These are phyloP conservation scores for Massarina eburnea DNA, from an alignment of 2,329 filamentous ascomycete genomes.

Conservation along the genomic window DNA sequence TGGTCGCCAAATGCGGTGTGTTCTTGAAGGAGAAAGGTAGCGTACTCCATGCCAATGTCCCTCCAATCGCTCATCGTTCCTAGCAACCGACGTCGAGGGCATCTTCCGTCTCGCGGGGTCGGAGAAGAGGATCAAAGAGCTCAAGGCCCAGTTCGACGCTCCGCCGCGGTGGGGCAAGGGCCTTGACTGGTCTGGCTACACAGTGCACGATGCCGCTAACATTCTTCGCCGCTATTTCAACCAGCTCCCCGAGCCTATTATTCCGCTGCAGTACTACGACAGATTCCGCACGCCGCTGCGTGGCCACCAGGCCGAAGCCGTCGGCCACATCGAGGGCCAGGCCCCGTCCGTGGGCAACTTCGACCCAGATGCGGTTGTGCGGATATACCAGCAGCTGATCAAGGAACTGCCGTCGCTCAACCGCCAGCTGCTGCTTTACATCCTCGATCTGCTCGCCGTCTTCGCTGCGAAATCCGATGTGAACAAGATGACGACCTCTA, in stretches of 20 bases:
- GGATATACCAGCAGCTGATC: slow-evolving; percentile 84
- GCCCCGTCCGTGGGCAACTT: slow-evolving; percentile 73
- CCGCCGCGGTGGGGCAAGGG: slow-evolving; percentile 90
- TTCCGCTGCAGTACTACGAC: slow-evolving; percentile 90
- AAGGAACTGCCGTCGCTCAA: slow-evolving; percentile 91
- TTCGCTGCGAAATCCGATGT: slow-evolving; percentile 96
- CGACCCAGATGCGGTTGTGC: slow-evolving; percentile 74
- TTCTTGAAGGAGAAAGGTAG: slow-evolving; percentile 96
- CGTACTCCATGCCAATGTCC: neutral
- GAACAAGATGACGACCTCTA: slow-evolving; percentile 95
- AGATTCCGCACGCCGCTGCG: slow-evolving; percentile 83
- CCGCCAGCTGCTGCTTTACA: slow-evolving; percentile 90
- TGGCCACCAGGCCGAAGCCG: slow-evolving; percentile 67
- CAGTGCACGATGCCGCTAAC: slow-evolving; percentile 96
- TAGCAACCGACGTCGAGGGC: slow-evolving; percentile 93
- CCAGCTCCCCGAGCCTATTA: slow-evolving; percentile 93
- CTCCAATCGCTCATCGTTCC: slow-evolving; percentile 10
- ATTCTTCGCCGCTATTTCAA: slow-evolving; percentile 94
- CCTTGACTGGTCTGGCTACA: slow-evolving; percentile 95
- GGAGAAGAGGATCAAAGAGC: slow-evolving; percentile 96
- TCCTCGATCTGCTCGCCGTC: slow-evolving; percentile 91
- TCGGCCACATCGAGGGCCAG: slow-evolving; percentile 64
- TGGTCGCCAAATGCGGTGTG: slow-evolving; percentile 96
- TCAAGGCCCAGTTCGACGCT: slow-evolving; percentile 88
- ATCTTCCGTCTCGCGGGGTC: slow-evolving; percentile 96